Base-by-base conservation (phyloP, 2,329 filamentous ascomycete genomes). In the Metarhizium brunneum region DNA sequence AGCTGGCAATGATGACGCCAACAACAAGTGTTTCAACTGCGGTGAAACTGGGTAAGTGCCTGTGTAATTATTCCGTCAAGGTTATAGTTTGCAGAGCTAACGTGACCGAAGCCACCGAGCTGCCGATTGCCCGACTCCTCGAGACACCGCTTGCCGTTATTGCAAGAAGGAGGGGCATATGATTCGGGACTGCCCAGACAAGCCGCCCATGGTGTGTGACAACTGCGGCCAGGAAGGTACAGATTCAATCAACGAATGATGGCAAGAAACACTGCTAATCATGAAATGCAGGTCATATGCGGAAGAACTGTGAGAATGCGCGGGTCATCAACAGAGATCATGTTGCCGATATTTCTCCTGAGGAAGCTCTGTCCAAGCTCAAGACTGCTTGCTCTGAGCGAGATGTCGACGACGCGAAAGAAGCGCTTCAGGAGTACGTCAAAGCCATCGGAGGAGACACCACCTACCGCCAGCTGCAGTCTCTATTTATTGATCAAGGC, bases 341-440 rank as follows among this genome's bases (percentile, higher is more conserved):
- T 40, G 60, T 85, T 54, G 73, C 76, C 5, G 73, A 77, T 45
- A 67, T 81, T 36, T 59, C 70, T 14, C 72, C 75, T 0, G 84
- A 87, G 7, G 70, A 71, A 18, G 84, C 85, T 3, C 86, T 86
- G 81, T 65, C 68, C 2, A 73, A 79, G 57, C 73, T 90, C 54
- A 69, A 73, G 56, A 64, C 69, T 30, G 85, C 82, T 1, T 77
- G 75, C 50, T 59, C 63, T 1, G 78, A 81, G 36, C 73, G 72
- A 29, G 85, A 89, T 55, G 66, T 85, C 5, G 82, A 86, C 36
- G 80, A 86, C 52, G 76, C 82, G 66, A 87, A 86, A 67, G 74
- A 78, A 53, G 81, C 75, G 3, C 67, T 81, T 7, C 73, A 80
- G 56, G 75, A 81, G 60, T 89, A 88, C 56, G 69, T 84, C 65